Conservation (phyloP, 768 basidiomycete species). For the Lactarius hengduanensis region DNA sequence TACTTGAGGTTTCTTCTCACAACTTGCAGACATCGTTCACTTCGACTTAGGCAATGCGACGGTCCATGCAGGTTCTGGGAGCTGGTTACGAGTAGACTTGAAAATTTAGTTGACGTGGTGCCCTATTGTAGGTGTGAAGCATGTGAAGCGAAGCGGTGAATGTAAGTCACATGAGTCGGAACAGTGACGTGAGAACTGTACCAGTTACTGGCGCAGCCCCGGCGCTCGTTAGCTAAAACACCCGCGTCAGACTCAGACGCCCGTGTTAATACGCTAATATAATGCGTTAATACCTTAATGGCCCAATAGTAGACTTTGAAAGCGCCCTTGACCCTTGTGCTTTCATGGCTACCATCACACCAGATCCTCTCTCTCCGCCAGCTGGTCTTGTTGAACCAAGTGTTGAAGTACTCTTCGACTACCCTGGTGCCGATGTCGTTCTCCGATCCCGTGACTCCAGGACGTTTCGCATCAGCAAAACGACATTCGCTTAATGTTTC, state of each 20-base stretch:
- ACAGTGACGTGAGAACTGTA: too few species aligned
- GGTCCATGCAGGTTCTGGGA: neutral
- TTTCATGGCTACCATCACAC: neutral
- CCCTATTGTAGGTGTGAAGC: too few species aligned
- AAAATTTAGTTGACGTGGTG: neutral
- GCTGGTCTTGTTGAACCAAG: neutral
- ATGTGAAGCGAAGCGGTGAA: too few species aligned
- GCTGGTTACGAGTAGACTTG: neutral
- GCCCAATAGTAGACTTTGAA: neutral
- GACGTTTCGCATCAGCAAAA: conserved; percentile 36
- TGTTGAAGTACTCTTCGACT: neutral
- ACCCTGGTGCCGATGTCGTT: conserved; percentile 43
- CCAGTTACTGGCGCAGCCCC: too few species aligned
- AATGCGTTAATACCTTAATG: too few species aligned
- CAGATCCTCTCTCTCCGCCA: neutral
- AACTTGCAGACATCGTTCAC: neutral
- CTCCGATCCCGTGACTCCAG: conserved; percentile 44
- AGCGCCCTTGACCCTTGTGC: neutral
- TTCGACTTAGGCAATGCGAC: neutral
- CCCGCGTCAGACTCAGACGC: too few species aligned
- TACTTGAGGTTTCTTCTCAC: neutral
- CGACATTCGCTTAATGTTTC: too few species aligned
- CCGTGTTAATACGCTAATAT: too few species aligned
- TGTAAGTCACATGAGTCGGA: too few species aligned
- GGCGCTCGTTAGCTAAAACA: too few species aligned